Base-by-base conservation (phyloP, 495 filamentous ascomycete species). In the Sphaerosporella brunnea region DNA sequence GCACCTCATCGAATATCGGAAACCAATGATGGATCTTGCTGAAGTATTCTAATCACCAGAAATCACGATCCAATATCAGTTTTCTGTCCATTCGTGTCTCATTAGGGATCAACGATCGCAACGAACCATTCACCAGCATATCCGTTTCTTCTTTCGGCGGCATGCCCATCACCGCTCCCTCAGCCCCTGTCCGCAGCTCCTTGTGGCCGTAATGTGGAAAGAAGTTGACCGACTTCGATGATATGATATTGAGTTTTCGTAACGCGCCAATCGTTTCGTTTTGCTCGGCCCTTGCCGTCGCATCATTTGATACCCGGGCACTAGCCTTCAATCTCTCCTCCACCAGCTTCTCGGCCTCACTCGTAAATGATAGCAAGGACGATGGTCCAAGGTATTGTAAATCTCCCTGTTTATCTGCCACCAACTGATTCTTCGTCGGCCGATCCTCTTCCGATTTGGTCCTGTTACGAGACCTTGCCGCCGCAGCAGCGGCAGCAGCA, bases 191-290 rank as follows among this genome's bases (percentile, higher is more conserved):
- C 21, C 56, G 41, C 30, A 59, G 19, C 13, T 59, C 56, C n/a
- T 32, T 36, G 39, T 59, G 54, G 2, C 56, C 56, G 28, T 59
- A 59, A 26, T 59, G 44, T 18, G 55, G 55, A 49, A 59, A 54
- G 47, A 55, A 58, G 11, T 41, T 36, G 0, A 49, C 56, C 23
- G 56, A 55, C 25, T 51, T 51, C 10, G 51, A 54, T 26, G 51
- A 54, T 36, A 59, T 47, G 5, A 40, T 30, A 28, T 23, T 49
- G 16, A 59, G 39, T 30, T 58, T 54, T 28, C 40, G 54, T 11
- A 59, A 36, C 5, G 55, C 56, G 16, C 56, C 54, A 11, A 59
- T 53, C 10, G 56, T 54, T 38, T 59, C 56, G 5, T 35, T 50
- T 46, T 46, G 39, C 8, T 57, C 55, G 2, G 15, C 36, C 1